Evolutionary conservation across 225 moss, liverwort and hornwort species (phyloP).

Genomic region (Asterella californica): DNA sequence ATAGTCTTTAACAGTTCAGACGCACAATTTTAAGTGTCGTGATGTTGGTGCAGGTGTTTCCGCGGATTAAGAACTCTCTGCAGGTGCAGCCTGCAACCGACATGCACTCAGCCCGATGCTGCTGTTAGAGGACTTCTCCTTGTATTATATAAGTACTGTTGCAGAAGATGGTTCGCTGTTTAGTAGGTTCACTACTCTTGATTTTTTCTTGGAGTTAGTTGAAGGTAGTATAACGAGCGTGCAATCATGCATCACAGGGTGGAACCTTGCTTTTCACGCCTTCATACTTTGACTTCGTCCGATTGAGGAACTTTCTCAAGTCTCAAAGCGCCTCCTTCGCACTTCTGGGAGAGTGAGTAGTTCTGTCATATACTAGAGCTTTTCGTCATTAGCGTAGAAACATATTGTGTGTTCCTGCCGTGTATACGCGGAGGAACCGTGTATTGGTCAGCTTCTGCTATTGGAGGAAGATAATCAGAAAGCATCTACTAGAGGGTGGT

Average conservation of each 20-base stretch:
- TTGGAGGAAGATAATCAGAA: neutral
- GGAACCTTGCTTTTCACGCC: constrained; percentile 68
- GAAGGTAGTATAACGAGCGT: neutral
- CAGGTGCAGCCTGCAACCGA: constrained; percentile 43
- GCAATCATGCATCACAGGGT: constrained; percentile 40
- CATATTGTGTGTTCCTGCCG: neutral
- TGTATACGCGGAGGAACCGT: neutral
- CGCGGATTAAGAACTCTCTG: constrained; percentile 66
- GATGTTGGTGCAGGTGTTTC: constrained; percentile 54
- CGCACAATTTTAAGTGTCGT: neutral
- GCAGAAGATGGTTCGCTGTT: neutral
- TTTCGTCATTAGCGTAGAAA: neutral
- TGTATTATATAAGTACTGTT: neutral
- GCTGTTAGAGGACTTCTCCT: neutral
- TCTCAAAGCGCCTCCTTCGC: constrained; percentile 80
- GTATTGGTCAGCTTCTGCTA: neutral
- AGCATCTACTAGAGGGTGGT: neutral
- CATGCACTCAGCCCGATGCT: neutral
- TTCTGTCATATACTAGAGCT: neutral
- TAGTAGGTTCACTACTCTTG: neutral
- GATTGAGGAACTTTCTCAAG: constrained; percentile 79
- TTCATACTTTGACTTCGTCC: constrained; percentile 78
- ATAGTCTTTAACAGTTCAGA: neutral
- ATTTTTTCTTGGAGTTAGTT: neutral
- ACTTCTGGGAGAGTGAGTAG: constrained; percentile 78